Base-by-base conservation (phyloP, 2,329 filamentous ascomycete genomes). In the Fusarium sp. region DNA sequence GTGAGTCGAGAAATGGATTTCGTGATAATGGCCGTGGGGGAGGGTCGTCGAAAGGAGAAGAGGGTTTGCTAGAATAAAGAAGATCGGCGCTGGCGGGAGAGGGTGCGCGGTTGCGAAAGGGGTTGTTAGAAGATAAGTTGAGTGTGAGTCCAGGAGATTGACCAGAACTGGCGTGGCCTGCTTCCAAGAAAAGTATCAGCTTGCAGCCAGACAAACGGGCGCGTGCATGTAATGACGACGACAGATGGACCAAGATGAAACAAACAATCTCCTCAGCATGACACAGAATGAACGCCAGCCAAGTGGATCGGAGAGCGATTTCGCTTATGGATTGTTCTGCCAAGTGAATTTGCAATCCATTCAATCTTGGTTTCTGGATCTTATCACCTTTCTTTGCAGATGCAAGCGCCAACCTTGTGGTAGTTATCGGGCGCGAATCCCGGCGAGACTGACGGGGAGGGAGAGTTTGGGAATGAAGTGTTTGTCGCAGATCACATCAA, bases 91-190 rank as follows among this genome's bases (percentile, higher is more conserved):
- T 79, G 55, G 81, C 78, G 53, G 87, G 90, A 69, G 91, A 92
- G 40, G 85, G 83, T 69, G 90, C 88, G 76, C 90, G 89, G 80
- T 93, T 93, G 83, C 92, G 90, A 76, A 89, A 94, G 68, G 92
- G 92, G 78, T 94, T 94, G 86, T 94, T 94, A 79, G 92, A 94
- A 79, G 90, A 90, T 76, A 94, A 87, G 80, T 89, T 91, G 78
- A 91, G 82, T 57, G 87, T 83, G 77, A 91, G 83, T 72, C 84
- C 85, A 61, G 73, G 66, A 60, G 72, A 70, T 63, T 75, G 65
- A 41, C 68, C 66, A 66, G 73, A 65, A 72, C 66, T 63, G 63
- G 71, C 56, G 60, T 74, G 71, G 69, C 62, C 73, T 75, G 64
- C 56, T 74, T 73, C 59, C 63, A 74, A 66, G 59, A 68, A 69